Evolutionary conservation across 2,329 filamentous ascomycete genomes (phyloP).

Genomic region (Fusarium lyarnte): DNA sequence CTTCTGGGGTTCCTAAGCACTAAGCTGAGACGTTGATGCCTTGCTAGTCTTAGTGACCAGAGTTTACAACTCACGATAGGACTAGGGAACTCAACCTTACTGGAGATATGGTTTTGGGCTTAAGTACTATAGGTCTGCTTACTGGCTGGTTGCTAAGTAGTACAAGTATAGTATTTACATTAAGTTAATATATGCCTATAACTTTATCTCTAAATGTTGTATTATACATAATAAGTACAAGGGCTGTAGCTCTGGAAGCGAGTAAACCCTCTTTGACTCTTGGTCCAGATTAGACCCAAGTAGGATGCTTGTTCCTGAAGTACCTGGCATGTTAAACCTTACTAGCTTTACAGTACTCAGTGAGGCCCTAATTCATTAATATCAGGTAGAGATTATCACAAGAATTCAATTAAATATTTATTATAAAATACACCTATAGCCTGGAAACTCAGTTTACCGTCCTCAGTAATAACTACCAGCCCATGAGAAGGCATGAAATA

Average conservation of each 20-base stretch:
- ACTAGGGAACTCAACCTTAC: too few species aligned
- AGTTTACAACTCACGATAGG: too few species aligned
- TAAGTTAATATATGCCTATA: too few species aligned
- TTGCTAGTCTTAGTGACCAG: too few species aligned
- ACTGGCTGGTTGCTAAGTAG: too few species aligned
- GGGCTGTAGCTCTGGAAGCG: neutral
- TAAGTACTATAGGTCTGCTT: too few species aligned
- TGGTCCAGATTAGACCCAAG: neutral
- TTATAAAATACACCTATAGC: accelerated
- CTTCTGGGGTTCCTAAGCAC: too few species aligned
- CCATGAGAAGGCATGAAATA: neutral
- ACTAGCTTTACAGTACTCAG: accelerated
- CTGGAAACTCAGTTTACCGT: accelerated
- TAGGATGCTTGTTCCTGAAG: neutral
- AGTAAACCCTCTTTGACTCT: neutral
- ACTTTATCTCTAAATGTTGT: too few species aligned
- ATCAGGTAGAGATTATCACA: neutral
- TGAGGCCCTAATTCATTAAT: accelerated
- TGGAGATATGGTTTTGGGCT: too few species aligned
- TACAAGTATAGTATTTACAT: too few species aligned
- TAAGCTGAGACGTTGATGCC: too few species aligned
- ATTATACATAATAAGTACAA: too few species aligned
- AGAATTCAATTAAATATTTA: accelerated
- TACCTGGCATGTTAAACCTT: accelerated
- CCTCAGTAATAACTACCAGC: neutral